phyloP scores from a whole-genome alignment of 2,329 filamentous ascomycete genomes.

The Ophiostoma sp. region DNA sequence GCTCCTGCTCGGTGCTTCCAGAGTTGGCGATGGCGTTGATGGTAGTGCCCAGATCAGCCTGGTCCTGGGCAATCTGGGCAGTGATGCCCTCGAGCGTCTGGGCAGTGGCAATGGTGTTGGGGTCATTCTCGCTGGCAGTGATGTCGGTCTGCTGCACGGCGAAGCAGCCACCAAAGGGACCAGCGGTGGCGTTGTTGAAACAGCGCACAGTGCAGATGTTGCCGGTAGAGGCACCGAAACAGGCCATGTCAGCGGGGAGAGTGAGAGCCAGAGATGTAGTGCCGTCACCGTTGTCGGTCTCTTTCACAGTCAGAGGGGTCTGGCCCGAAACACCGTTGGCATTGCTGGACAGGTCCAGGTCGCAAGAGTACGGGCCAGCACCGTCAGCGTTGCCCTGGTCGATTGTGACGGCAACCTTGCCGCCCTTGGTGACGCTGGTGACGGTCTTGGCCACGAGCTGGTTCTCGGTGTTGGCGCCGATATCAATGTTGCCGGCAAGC shows the following conservation, averaged over 20 bases:
- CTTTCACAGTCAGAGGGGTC: constrained; percentile 40
- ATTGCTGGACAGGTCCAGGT: constrained; percentile 47
- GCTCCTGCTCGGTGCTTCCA: not conserved
- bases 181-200: constrained; percentile 48
- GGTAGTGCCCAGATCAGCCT: constrained; percentile 37
- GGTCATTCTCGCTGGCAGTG: constrained; percentile 38
- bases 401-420: constrained; percentile 43
- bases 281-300: constrained; percentile 31
- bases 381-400: constrained; percentile 53
- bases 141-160: constrained; percentile 52
- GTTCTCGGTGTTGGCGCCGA: constrained; percentile 52
- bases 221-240: constrained; percentile 51
- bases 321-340: constrained; percentile 42
- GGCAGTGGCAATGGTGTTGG: constrained; percentile 39
- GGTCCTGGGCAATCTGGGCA: constrained; percentile 47
- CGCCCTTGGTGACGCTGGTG: constrained; percentile 46
- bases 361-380: constrained; percentile 51
- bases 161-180: constrained; percentile 48
- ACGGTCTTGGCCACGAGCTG: constrained; percentile 43
- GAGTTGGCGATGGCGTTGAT: constrained; percentile 12
- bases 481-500: constrained; percentile 56
- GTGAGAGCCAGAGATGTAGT: constrained; percentile 38
- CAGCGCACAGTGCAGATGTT: constrained; percentile 56
- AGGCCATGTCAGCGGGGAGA: constrained; percentile 47
- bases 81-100: constrained; percentile 42